phyloP scores from a whole-genome alignment of 805 yeast genomes.

The Ogataea degrootiae region DNA sequence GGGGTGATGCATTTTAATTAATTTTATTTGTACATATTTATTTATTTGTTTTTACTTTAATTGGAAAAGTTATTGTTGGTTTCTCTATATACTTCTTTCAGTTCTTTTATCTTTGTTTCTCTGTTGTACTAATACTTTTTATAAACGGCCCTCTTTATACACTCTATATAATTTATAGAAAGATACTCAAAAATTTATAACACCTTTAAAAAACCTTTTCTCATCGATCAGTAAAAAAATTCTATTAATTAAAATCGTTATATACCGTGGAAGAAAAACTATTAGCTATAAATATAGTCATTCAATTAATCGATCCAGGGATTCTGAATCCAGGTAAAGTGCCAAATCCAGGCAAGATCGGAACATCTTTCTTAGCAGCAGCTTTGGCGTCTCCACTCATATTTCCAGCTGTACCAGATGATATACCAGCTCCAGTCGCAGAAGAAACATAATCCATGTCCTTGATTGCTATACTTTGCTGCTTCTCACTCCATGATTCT shows the following conservation, averaged over 20 bases:
- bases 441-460: slow-evolving; percentile 2
- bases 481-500: slow-evolving; percentile 25
- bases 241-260: too few species aligned
- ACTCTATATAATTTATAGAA: too few species aligned
- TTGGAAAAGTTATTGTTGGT: background rate
- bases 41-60: background rate
- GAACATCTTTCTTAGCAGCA: slow-evolving; percentile 26
- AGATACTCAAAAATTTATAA: too few species aligned
- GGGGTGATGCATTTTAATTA: too few species aligned
- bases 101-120: too few species aligned
- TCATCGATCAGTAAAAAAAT: too few species aligned
- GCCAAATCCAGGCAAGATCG: background rate
- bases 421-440: background rate
- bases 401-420: background rate
- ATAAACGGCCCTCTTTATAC: too few species aligned
- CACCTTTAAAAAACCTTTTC: too few species aligned
- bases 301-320: too few species aligned
- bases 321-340: background rate
- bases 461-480: slow-evolving; percentile 13
- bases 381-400: background rate
- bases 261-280: too few species aligned
- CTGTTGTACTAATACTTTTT: too few species aligned
- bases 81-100: background rate
- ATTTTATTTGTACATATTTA: background rate
- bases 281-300: too few species aligned